Evolutionary conservation across 306 rosid species (phyloP).

Genomic region (Begonia masoniana): DNA sequence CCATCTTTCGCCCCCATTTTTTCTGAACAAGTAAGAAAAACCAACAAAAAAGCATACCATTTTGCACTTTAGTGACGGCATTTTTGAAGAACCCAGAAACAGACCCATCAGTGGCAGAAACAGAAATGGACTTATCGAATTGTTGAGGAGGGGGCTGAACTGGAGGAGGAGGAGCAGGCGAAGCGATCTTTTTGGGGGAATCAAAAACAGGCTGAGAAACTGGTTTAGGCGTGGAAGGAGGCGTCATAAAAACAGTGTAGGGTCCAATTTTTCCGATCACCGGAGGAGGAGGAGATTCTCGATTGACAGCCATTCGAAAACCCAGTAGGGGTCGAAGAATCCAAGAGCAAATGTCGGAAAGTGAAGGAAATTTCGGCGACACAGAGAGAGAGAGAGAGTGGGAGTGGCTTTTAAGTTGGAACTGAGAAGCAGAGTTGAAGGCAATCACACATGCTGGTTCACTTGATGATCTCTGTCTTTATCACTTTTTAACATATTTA

Average conservation of each 20-base stretch:
- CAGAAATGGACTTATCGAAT: conserved; percentile 27
- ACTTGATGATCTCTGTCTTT: not conserved
- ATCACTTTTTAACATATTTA: not conserved
- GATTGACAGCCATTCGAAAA: conserved; percentile 47
- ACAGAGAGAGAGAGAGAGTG: not conserved
- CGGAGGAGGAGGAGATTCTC: conserved; percentile 76
- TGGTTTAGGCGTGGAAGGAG: conserved; percentile 75
- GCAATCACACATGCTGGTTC: not conserved
- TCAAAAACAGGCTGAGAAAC: conserved; percentile 21
- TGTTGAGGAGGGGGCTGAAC: conserved; percentile 92
- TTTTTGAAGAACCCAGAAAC: conserved; percentile 50
- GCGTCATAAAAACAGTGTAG: conserved; percentile 96
- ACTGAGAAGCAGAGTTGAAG: not conserved
- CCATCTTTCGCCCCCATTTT: not conserved
- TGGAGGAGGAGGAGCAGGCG: conserved; percentile 32
- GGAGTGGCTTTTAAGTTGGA: not conserved
- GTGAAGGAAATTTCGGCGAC: not conserved
- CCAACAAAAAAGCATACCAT: conserved; percentile 29
- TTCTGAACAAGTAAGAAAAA: not conserved
- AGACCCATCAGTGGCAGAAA: conserved; percentile 28
- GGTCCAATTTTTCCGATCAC: conserved; percentile 92
- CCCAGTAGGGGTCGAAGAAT: not conserved
- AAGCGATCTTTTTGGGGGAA: conserved; percentile 59
- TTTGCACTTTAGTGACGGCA: conserved; percentile 66
- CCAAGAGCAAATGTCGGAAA: not conserved